Percentiles rank a stretch among this genome's conserved stretches.
Evolutionary conservation across 2,329 filamentous ascomycete genomes (phyloP).

Genomic region (Capronia epimyces): DNA sequence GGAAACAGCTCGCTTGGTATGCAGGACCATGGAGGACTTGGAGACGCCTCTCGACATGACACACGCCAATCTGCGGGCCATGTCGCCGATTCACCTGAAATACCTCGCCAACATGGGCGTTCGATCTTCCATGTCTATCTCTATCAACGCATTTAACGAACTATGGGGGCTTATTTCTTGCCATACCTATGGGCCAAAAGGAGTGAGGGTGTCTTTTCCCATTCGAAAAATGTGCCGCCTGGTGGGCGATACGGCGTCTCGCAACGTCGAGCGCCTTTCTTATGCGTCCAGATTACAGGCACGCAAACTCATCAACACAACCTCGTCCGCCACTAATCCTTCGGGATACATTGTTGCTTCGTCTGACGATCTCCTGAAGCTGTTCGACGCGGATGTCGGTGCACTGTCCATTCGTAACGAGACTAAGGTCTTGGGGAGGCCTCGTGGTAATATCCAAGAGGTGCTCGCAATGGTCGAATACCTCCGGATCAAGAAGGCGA

Average conservation of each 20-base stretch:
- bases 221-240: constrained; percentile 88
- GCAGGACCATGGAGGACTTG: constrained; percentile 66
- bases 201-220: constrained; percentile 88
- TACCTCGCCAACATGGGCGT: constrained; percentile 86
- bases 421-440: constrained; percentile 72
- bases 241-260: constrained; percentile 76
- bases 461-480: constrained; percentile 80
- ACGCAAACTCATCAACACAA: constrained; percentile 80
- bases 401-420: constrained; percentile 80
- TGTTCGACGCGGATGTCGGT: constrained; percentile 85
- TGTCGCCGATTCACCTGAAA: constrained; percentile 85
- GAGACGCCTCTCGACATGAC: constrained; percentile 74
- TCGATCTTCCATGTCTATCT: constrained; percentile 91
- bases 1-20: constrained; percentile 73
- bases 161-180: constrained; percentile 86
- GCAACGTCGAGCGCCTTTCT: constrained; percentile 81
- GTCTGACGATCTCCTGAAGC: constrained; percentile 73
- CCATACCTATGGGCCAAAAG: constrained; percentile 68
- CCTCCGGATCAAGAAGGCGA: constrained; percentile 67
- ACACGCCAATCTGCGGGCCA: constrained; percentile 76
- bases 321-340: constrained; percentile 72
- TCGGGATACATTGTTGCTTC: constrained; percentile 87
- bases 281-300: constrained; percentile 81
- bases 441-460: constrained; percentile 69
- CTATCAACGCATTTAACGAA: constrained; percentile 77